These are phyloP conservation scores for Calocybe cyanea DNA, from an alignment of 768 basidiomycete genomes.

Conservation along the genomic window DNA sequence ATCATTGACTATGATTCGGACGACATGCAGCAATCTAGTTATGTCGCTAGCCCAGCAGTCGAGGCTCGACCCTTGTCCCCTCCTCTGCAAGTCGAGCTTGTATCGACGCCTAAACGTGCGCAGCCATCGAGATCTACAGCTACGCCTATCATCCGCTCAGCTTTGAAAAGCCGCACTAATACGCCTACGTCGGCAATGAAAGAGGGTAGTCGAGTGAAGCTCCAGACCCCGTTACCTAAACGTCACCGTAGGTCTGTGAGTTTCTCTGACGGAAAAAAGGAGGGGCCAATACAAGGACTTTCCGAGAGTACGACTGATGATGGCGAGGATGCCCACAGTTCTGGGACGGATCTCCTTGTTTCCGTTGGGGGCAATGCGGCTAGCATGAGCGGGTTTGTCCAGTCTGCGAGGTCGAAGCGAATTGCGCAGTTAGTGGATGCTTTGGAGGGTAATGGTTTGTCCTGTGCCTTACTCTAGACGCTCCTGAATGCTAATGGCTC, in stretches of 20 bases:
- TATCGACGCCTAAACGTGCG: slow-evolving; percentile 24
- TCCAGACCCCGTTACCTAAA: slow-evolving; percentile 53
- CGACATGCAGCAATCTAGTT: slow-evolving; percentile 17
- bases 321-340: slow-evolving; percentile 26
- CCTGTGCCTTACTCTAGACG: background rate
- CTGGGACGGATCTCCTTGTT: slow-evolving; percentile 16
- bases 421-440: slow-evolving; percentile 79
- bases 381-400: slow-evolving; percentile 32
- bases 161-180: slow-evolving; percentile 35
- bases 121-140: slow-evolving; percentile 14
- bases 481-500: background rate
- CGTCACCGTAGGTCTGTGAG: slow-evolving; percentile 83
- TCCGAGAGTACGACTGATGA: slow-evolving; percentile 34
- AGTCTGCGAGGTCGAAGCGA: slow-evolving; percentile 71
- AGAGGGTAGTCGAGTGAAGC: slow-evolving; percentile 41
- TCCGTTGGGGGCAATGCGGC: slow-evolving; percentile 11
- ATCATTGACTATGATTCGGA: slow-evolving; percentile 36
- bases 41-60: slow-evolving; percentile 10
- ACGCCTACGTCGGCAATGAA: slow-evolving; percentile 63
- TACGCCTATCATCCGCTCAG: slow-evolving; percentile 41
- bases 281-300: slow-evolving; percentile 78
- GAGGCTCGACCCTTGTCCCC: slow-evolving; percentile 5
- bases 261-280: slow-evolving; percentile 91
- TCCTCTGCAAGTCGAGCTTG: background rate
- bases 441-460: slow-evolving; percentile 65